Evolutionary conservation across 805 yeast genomes (phyloP).

Genomic region (Wickerhamiella spandovensis): DNA sequence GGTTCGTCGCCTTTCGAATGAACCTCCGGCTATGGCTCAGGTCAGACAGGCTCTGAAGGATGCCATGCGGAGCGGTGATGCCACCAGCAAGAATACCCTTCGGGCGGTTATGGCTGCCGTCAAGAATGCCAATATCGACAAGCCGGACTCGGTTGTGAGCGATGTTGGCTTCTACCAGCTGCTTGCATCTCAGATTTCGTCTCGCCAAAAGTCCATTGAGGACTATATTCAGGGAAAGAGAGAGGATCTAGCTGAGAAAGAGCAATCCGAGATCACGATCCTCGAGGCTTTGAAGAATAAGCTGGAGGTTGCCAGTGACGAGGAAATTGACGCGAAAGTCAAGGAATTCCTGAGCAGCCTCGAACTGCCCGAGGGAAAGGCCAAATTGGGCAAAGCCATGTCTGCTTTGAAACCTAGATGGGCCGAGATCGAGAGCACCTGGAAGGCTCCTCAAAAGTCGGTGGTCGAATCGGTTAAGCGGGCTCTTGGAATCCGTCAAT

Average conservation of each 20-base stretch:
- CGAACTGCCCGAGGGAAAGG: slow-evolving; percentile 11
- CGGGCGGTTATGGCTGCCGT: slow-evolving; percentile 25
- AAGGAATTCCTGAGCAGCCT: slow-evolving; percentile 9
- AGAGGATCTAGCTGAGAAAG: slow-evolving; percentile 41
- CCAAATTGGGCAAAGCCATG: slow-evolving; percentile 15
- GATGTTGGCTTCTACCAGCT: slow-evolving; percentile 28
- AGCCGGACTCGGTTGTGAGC: slow-evolving; percentile 18
- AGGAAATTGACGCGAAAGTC: slow-evolving; percentile 29
- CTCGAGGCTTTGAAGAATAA: slow-evolving; percentile 29
- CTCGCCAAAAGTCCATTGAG: slow-evolving; percentile 36
- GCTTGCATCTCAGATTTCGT: slow-evolving; percentile 26
- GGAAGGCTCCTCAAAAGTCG: slow-evolving; percentile 21
- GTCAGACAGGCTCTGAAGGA: slow-evolving; percentile 34
- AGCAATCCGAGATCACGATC: slow-evolving; percentile 32
- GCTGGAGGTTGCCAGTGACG: slow-evolving; percentile 38
- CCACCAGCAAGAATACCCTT: slow-evolving; percentile 21
- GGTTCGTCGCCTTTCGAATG: slow-evolving; percentile 7
- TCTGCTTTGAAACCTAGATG: slow-evolving; percentile 10
- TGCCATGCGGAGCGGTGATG: slow-evolving; percentile 37
- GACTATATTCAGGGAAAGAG: slow-evolving; percentile 36
- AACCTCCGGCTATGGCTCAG: slow-evolving; percentile 24
- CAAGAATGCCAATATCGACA: slow-evolving; percentile 24
- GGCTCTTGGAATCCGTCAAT: slow-evolving; percentile 13
- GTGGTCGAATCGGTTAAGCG: slow-evolving; percentile 19
- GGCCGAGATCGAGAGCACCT: slow-evolving; percentile 21